Conservation (phyloP, 805 yeast species). For the Candida michaelii region DNA sequence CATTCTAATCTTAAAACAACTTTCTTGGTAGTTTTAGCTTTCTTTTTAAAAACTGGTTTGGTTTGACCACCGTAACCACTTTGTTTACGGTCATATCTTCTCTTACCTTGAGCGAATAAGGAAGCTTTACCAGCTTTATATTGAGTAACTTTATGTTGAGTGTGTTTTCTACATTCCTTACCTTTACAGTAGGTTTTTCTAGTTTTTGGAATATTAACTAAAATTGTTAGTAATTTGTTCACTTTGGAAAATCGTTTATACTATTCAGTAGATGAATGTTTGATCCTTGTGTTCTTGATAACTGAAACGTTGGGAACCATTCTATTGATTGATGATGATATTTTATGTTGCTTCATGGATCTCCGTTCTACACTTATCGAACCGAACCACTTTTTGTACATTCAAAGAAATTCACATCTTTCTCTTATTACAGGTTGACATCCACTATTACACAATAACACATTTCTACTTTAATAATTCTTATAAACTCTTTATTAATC, state of each 20-base stretch:
- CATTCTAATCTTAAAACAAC: slow-evolving; percentile 99
- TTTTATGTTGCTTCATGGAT: neutral
- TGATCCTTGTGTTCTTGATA: neutral
- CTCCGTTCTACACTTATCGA: too few species aligned
- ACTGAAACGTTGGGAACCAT: too few species aligned
- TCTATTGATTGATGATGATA: too few species aligned
- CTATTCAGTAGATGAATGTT: neutral
- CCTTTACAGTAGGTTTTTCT: slow-evolving; percentile 99
- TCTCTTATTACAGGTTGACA: too few species aligned
- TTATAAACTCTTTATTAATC: neutral
- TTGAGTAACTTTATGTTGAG: slow-evolving; percentile 99
- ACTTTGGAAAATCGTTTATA: neutral
- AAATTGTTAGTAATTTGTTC: slow-evolving; percentile 11
- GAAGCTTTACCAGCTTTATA: slow-evolving; percentile 99
- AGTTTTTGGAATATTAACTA: slow-evolving; percentile 99
- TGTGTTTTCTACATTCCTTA: slow-evolving; percentile 98
- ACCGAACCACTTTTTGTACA: too few species aligned
- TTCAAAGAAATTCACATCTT: too few species aligned
- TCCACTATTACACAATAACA: neutral
- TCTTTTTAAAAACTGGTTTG: slow-evolving; percentile 99
- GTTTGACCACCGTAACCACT: slow-evolving; percentile 99
- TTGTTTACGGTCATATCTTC: slow-evolving; percentile 99
- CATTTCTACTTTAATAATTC: neutral
- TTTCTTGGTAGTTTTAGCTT: slow-evolving; percentile 99
- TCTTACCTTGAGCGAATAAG: slow-evolving; percentile 99